Percentiles rank a stretch among this genome's conserved stretches.
Evolutionary conservation across 148 eudicot genomes (phyloP).

Genomic region (Amaranthus cruentus): DNA sequence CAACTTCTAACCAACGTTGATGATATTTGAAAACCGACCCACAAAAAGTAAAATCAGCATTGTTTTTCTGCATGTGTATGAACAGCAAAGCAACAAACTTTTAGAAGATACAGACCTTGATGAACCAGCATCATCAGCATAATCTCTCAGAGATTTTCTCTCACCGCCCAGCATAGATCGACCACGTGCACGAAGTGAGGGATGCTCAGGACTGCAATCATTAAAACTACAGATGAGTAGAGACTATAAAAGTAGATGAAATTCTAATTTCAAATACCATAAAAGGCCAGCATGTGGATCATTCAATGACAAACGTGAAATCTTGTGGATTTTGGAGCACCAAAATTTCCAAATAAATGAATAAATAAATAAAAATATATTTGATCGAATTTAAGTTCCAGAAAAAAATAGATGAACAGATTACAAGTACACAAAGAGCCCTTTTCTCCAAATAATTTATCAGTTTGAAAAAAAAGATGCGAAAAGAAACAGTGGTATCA

Average conservation of each 20-base stretch:
- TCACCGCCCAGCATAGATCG: conserved; percentile 94
- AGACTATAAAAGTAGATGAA: conserved; percentile 5
- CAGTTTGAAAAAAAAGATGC: too few relatives aligned
- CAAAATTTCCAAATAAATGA: not conserved
- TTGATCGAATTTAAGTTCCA: not conserved
- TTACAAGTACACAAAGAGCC: conserved; percentile 1
- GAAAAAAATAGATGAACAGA: not conserved
- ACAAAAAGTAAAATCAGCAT: conserved; percentile 9
- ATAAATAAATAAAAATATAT: not conserved
- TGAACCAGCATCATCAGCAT: conserved; percentile 53
- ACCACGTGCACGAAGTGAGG: conserved; percentile 72
- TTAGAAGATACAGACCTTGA: conserved; percentile 53
- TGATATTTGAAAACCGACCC: not conserved
- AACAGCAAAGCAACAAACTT: not conserved
- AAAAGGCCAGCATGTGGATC: not conserved
- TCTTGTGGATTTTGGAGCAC: not conserved
- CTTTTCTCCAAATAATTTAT: not conserved
- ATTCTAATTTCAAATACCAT: not conserved
- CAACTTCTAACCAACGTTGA: too few relatives aligned
- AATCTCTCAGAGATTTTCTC: conserved; percentile 58
- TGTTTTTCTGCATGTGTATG: conserved; percentile 1
- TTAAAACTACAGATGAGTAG: conserved; percentile 14
- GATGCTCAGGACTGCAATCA: conserved; percentile 92
- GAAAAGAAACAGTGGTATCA: not conserved
- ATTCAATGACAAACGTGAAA: not conserved